A percentile compares a stretch with the other conserved stretches of the same genome.
phyloP scores from a whole-genome alignment of 768 basidiomycete species.

The Lactarius tabidus region DNA sequence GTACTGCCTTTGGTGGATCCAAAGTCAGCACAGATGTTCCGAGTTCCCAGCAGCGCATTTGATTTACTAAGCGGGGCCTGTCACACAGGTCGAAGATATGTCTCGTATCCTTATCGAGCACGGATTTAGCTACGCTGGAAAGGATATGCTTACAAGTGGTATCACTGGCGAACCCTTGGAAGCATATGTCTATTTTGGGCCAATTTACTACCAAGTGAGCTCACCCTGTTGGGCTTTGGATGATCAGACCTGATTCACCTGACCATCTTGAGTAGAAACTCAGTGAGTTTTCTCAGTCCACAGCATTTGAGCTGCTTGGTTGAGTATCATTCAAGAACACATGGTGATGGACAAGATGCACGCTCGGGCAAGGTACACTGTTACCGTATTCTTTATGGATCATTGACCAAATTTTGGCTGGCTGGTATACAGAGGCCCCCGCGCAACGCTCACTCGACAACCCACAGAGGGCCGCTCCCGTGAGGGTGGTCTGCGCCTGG shows the following conservation, averaged over 20 bases:
- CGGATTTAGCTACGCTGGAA: constrained; percentile 97
- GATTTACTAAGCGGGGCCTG: constrained; percentile 1
- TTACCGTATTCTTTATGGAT: neutral
- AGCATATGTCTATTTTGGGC: constrained; percentile 97
- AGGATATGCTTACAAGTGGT: constrained; percentile 97
- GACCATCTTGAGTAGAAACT: constrained; percentile 62
- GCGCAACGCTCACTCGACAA: constrained; percentile 93
- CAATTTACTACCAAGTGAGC: constrained; percentile 91
- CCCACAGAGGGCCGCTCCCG: constrained; percentile 98
- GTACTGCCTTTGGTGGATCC: constrained; percentile 96
- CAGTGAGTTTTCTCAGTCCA: constrained; percentile 52
- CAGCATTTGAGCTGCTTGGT: neutral
- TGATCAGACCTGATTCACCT: constrained; percentile 6
- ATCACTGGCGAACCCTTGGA: constrained; percentile 97
- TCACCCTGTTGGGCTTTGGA: neutral
- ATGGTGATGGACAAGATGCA: constrained; percentile 99
- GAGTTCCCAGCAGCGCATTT: neutral
- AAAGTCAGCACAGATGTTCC: constrained; percentile 53
- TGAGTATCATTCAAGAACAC: constrained; percentile 54
- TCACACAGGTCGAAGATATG: constrained; percentile 88
- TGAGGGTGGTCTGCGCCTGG: constrained; percentile 93
- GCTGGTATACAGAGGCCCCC: constrained; percentile 65
- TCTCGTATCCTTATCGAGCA: constrained; percentile 90
- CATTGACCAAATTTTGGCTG: constrained; percentile 1
- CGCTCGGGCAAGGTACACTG: constrained; percentile 80